phyloP scores from a whole-genome alignment of 192 early-diverging fungal genomes.

The Chytriomyces confervae region DNA sequence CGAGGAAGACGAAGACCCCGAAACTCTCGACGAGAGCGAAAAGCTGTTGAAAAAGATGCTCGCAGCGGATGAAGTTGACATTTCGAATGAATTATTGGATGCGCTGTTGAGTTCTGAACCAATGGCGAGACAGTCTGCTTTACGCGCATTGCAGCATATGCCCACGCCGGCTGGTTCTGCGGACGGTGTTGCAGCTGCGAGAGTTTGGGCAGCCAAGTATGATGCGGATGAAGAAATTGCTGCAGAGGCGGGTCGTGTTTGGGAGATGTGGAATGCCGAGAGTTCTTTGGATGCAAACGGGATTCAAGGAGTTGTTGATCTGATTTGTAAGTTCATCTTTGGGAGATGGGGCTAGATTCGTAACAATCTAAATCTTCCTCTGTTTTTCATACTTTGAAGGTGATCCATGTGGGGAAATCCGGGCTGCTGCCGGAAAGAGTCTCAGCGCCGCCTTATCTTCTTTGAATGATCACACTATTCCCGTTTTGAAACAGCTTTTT shows the following conservation, averaged over 20 bases:
- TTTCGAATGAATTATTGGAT: constrained; percentile 64
- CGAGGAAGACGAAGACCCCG: constrained; percentile 43
- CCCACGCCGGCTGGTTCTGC: constrained; percentile 40
- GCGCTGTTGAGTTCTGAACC: constrained; percentile 71
- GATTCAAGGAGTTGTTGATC: constrained; percentile 32
- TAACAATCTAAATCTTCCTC: not conserved
- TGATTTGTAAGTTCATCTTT: constrained; percentile 35
- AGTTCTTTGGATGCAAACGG: not conserved
- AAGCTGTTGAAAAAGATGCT: constrained; percentile 21
- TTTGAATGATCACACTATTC: constrained; percentile 56
- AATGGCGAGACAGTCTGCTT: constrained; percentile 68
- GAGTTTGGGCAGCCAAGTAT: constrained; percentile 73
- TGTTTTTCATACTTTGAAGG: constrained; percentile 36
- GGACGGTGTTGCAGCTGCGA: constrained; percentile 63
- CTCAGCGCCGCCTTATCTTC: constrained; percentile 67
- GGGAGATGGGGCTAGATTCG: no score
- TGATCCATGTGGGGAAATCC: constrained; percentile 62
- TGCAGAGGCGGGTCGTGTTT: constrained; percentile 64
- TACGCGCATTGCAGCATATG: constrained; percentile 67
- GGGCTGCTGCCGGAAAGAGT: constrained; percentile 65
- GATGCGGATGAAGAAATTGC: constrained; percentile 65
- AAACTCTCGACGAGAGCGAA: constrained; percentile 41
- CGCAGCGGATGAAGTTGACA: constrained; percentile 40
- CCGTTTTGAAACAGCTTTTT: constrained; percentile 68
- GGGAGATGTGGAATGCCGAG: constrained; percentile 59